A percentile compares a stretch with the other conserved stretches of the same genome.
These are phyloP conservation scores for Gossypium anomalum DNA, from an alignment of 345 rosid species.

Conservation along the genomic window DNA sequence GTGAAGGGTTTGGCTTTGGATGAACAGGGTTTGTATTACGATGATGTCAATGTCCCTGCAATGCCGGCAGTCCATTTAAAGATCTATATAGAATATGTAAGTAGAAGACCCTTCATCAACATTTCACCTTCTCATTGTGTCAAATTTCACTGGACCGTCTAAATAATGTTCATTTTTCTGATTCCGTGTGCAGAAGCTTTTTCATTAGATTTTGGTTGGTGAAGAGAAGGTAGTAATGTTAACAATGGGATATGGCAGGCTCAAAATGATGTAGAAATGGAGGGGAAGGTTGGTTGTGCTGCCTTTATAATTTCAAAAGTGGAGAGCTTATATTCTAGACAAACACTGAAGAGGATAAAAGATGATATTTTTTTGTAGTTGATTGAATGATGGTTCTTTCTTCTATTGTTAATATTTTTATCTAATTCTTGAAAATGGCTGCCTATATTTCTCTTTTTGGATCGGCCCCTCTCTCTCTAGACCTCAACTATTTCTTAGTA, in stretches of 20 bases:
- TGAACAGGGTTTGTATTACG: conserved; percentile 18
- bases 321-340: background rate
- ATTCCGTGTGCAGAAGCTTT: background rate
- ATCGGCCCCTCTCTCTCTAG: no score
- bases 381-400: background rate
- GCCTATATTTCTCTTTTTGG: conserved; percentile 1
- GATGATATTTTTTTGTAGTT: background rate
- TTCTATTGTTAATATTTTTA: conserved; percentile 9
- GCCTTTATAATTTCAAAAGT: background rate
- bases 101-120: conserved; percentile 11
- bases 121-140: background rate
- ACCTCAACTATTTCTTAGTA: background rate
- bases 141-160: background rate
- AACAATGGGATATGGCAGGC: background rate
- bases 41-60: conserved; percentile 1
- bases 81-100: conserved; percentile 31
- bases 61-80: conserved; percentile 10
- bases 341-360: background rate
- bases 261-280: background rate
- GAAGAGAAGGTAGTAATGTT: background rate
- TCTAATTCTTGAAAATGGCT: background rate
- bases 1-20: conserved; percentile 96
- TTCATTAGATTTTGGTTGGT: background rate
- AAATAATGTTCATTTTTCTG: background rate
- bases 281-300: background rate